A percentile compares a stretch with the other conserved stretches of the same genome.
Conservation (phyloP, 192 early-diverging fungal genomes). For the Coemansia sp. region DNA sequence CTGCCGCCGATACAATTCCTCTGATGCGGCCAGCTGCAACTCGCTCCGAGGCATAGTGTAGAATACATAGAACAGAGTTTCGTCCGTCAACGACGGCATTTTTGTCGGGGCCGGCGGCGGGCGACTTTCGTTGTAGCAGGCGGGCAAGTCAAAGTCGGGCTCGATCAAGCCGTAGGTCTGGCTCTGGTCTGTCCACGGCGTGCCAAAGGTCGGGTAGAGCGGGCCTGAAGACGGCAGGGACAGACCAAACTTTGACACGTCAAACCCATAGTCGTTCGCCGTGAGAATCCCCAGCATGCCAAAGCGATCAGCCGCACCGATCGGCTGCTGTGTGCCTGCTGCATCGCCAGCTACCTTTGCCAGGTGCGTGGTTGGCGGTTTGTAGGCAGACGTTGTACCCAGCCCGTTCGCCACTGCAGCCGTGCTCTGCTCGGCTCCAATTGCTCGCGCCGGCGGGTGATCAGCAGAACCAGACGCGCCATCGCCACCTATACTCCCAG, state of each 20-base stretch:
- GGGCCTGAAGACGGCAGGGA: constrained; percentile 67
- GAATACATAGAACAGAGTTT: constrained; percentile 97
- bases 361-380: constrained; percentile 19
- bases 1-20: constrained; percentile 87
- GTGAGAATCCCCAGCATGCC: constrained; percentile 84
- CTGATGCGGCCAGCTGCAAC: constrained; percentile 86
- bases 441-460: constrained; percentile 8
- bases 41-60: constrained; percentile 93
- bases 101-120: constrained; percentile 67
- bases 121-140: constrained; percentile 75
- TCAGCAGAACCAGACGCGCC: neutral
- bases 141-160: constrained; percentile 77
- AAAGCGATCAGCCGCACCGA: constrained; percentile 53
- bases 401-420: constrained; percentile 17
- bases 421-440: constrained; percentile 1
- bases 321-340: constrained; percentile 11
- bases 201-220: constrained; percentile 82
- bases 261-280: constrained; percentile 82
- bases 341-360: constrained; percentile 11
- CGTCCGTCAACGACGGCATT: constrained; percentile 72
- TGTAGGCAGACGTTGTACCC: constrained; percentile 30
- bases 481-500: constrained; percentile 2
- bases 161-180: constrained; percentile 62
- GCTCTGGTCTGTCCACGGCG: constrained; percentile 79
- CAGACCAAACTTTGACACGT: constrained; percentile 81